These are phyloP conservation scores for Geranium brycei DNA, from an alignment of 345 rosid genomes.

Conservation along the genomic window DNA sequence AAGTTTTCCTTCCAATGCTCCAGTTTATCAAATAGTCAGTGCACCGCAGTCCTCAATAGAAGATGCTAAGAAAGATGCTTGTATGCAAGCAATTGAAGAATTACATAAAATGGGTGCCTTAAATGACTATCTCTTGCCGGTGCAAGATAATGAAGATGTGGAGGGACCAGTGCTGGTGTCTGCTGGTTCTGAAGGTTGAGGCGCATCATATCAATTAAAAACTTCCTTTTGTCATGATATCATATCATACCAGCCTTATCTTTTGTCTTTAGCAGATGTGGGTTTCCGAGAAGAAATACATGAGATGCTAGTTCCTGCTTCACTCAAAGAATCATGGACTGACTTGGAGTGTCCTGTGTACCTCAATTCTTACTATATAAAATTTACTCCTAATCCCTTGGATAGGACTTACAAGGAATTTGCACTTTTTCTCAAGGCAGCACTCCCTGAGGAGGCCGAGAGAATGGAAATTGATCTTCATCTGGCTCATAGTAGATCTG, in stretches of 20 bases:
- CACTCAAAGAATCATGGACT: slow-evolving; percentile 49
- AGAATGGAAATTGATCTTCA: slow-evolving; percentile 69
- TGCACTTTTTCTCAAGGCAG: slow-evolving; percentile 61
- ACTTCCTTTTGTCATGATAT: not conserved
- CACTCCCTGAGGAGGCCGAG: slow-evolving; percentile 75
- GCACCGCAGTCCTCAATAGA: slow-evolving; percentile 48
- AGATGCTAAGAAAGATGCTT: slow-evolving; percentile 75
- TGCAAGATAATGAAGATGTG: slow-evolving; percentile 21
- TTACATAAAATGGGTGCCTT: slow-evolving; percentile 75
- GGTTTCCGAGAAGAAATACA: slow-evolving; percentile 45
- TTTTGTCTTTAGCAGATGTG: slow-evolving; percentile 35
- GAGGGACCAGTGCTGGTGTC: slow-evolving; percentile 24
- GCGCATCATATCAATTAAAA: slow-evolving; percentile 6
- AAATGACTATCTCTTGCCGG: slow-evolving; percentile 52
- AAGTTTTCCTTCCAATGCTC: slow-evolving; percentile 77
- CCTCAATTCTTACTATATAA: slow-evolving; percentile 44
- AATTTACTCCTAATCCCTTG: slow-evolving; percentile 52
- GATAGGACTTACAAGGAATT: slow-evolving; percentile 70
- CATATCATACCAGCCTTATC: not conserved
- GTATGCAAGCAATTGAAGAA: slow-evolving; percentile 64
- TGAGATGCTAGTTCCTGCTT: slow-evolving; percentile 66
- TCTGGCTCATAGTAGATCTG: slow-evolving; percentile 70
- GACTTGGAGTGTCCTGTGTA: slow-evolving; percentile 17
- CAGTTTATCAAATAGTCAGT: slow-evolving; percentile 45
- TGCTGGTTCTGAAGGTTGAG: slow-evolving; percentile 48